Percentiles rank a stretch among this genome's conserved stretches.
These are phyloP conservation scores for Leccinum disarticulatum DNA, from an alignment of 768 basidiomycete species.

Conservation along the genomic window DNA sequence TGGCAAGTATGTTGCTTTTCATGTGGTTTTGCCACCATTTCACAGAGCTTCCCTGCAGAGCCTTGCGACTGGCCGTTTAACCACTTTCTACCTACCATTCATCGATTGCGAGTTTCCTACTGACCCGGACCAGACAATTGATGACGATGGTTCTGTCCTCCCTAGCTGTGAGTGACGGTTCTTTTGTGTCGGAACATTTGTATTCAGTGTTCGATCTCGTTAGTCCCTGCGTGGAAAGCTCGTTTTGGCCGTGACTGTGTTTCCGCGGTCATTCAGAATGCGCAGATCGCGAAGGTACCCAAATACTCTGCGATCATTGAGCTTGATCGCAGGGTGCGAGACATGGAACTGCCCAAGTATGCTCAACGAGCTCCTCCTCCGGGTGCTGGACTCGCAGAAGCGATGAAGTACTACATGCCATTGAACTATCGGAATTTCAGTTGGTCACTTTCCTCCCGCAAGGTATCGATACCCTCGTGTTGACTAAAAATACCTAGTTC, in stretches of 20 bases:
- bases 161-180: slow-evolving; percentile 53
- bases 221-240: slow-evolving; percentile 72
- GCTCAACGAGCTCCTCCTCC: slow-evolving; percentile 50
- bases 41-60: slow-evolving; percentile 40
- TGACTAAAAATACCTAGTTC: slow-evolving; percentile 38
- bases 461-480: neutral
- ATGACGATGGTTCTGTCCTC: slow-evolving; percentile 55
- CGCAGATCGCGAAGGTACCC: slow-evolving; percentile 61
- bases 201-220: neutral
- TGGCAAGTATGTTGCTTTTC: slow-evolving; percentile 56
- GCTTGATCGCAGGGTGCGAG: slow-evolving; percentile 62
- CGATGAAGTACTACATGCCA: slow-evolving; percentile 78
- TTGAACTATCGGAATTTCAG: slow-evolving; percentile 69
- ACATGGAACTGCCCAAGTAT: slow-evolving; percentile 66
- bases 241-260: slow-evolving; percentile 66
- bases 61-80: slow-evolving; percentile 66
- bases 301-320: slow-evolving; percentile 63
- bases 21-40: neutral
- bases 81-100: slow-evolving; percentile 68
- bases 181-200: neutral
- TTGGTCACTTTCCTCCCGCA: slow-evolving; percentile 32
- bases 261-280: slow-evolving; percentile 69
- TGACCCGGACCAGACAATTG: slow-evolving; percentile 57
- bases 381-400: slow-evolving; percentile 52
- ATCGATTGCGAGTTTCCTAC: slow-evolving; percentile 70